These are phyloP conservation scores for Scheffersomyces stambukii DNA, from an alignment of 1,139 yeast species.

Conservation along the genomic window DNA sequence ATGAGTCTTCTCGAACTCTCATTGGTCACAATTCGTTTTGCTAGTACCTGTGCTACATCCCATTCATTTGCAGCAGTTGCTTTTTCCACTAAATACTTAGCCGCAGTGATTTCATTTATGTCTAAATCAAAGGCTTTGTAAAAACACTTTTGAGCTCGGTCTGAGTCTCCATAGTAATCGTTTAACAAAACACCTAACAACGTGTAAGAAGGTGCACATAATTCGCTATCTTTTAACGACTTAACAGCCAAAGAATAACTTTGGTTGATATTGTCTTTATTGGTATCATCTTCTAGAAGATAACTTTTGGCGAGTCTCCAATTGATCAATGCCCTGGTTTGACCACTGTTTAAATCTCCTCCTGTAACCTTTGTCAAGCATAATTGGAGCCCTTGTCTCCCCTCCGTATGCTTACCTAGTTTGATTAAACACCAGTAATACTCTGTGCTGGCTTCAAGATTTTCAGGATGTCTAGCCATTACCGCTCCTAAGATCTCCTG, in stretches of 20 bases:
- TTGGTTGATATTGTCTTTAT: slow-evolving; percentile 26
- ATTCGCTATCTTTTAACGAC: slow-evolving; percentile 60
- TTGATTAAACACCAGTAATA: slow-evolving; percentile 75
- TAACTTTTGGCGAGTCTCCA: slow-evolving; percentile 75
- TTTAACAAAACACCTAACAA: slow-evolving; percentile 71
- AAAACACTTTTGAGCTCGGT: slow-evolving; percentile 81
- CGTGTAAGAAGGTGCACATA: slow-evolving; percentile 74
- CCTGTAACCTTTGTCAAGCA: slow-evolving; percentile 47
- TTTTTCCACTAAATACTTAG: slow-evolving; percentile 63
- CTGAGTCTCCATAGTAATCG: slow-evolving; percentile 51
- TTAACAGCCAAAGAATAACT: slow-evolving; percentile 54
- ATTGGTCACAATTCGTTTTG: slow-evolving; percentile 58
- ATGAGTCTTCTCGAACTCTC: slow-evolving; percentile 55
- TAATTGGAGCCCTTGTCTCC: slow-evolving; percentile 46
- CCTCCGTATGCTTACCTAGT: slow-evolving; percentile 46
- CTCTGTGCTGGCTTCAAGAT: slow-evolving; percentile 63
- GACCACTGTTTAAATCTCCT: slow-evolving; percentile 48
- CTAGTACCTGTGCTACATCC: slow-evolving; percentile 78
- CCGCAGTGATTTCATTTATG: slow-evolving; percentile 70
- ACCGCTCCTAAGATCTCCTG: slow-evolving; percentile 49
- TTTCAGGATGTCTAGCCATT: slow-evolving; percentile 44
- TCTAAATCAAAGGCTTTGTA: slow-evolving; percentile 88
- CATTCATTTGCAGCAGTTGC: slow-evolving; percentile 70
- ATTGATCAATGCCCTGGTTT: slow-evolving; percentile 53
- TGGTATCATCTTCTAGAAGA: slow-evolving; percentile 16